These are phyloP conservation scores for Stellera chamaejasme DNA, from an alignment of 345 rosid genomes.

Conservation along the genomic window DNA sequence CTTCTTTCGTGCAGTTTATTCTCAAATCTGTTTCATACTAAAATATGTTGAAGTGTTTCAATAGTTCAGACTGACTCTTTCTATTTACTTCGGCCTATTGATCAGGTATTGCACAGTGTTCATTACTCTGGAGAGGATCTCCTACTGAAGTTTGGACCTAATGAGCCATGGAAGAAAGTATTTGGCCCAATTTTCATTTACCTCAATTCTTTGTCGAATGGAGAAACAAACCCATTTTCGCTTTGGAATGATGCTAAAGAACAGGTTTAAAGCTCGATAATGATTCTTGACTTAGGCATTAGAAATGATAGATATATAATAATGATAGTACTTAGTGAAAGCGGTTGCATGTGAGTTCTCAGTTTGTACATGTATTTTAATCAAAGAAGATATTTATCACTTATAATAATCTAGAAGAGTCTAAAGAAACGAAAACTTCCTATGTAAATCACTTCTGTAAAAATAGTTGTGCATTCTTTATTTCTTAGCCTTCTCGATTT, in stretches of 20 bases:
- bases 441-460: too few relatives aligned
- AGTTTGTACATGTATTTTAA: too few relatives aligned
- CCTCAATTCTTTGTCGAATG: constrained; percentile 46
- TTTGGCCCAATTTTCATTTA: constrained; percentile 79
- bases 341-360: too few relatives aligned
- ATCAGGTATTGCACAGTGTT: constrained; percentile 73
- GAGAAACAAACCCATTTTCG: constrained; percentile 29
- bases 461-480: too few relatives aligned
- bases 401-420: too few relatives aligned
- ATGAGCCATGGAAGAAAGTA: constrained; percentile 89
- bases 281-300: neutral
- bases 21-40: neutral
- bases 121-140: constrained; percentile 84
- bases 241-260: constrained; percentile 83
- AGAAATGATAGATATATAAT: neutral
- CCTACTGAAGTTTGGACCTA: constrained; percentile 35
- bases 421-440: too few relatives aligned
- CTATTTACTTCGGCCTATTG: neutral
- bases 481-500: neutral
- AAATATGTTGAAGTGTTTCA: too few relatives aligned
- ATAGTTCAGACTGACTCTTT: neutral
- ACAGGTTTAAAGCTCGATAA: constrained; percentile 34
- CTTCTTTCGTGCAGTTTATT: too few relatives aligned
- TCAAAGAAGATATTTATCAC: too few relatives aligned
- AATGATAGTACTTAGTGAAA: too few relatives aligned